Evolutionary conservation across 345 rosid species (phyloP).

Genomic region (Abelmoschus esculentus): DNA sequence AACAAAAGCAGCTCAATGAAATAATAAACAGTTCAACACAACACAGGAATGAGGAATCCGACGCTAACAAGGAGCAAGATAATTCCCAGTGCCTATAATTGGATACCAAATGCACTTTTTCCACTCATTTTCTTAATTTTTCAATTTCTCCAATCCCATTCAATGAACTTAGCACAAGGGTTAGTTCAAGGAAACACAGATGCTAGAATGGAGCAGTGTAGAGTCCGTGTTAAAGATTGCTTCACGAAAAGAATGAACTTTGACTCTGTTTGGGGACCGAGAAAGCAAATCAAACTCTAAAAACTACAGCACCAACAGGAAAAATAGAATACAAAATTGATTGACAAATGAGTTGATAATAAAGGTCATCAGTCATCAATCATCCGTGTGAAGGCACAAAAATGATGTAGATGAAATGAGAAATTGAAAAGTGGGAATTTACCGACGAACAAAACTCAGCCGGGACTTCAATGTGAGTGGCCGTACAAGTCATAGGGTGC

Average conservation of each 20-base stretch:
- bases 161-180: too few species aligned
- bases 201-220: background rate
- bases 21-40: too few species aligned
- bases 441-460: slow-evolving; percentile 17
- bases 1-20: background rate
- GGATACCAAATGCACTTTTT: background rate
- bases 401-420: slow-evolving; percentile 1
- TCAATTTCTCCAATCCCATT: background rate
- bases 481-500: slow-evolving; percentile 78
- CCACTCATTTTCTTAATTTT: background rate
- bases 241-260: background rate
- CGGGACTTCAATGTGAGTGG: slow-evolving; percentile 28
- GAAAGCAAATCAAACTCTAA: background rate
- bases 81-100: slow-evolving; percentile 11
- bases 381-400: background rate
- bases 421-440: slow-evolving; percentile 15
- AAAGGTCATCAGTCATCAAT: background rate
- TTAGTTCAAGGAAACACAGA: background rate
- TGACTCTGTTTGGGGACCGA: background rate
- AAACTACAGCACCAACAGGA: background rate
- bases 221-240: background rate
- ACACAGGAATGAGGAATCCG: background rate
- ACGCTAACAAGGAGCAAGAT: slow-evolving; percentile 5
- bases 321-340: slow-evolving; percentile 31
- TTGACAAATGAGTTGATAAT: slow-evolving; percentile 18